Conservation (phyloP, 2,329 filamentous ascomycete species). For the Cladosporium austrohemisphaericum region DNA sequence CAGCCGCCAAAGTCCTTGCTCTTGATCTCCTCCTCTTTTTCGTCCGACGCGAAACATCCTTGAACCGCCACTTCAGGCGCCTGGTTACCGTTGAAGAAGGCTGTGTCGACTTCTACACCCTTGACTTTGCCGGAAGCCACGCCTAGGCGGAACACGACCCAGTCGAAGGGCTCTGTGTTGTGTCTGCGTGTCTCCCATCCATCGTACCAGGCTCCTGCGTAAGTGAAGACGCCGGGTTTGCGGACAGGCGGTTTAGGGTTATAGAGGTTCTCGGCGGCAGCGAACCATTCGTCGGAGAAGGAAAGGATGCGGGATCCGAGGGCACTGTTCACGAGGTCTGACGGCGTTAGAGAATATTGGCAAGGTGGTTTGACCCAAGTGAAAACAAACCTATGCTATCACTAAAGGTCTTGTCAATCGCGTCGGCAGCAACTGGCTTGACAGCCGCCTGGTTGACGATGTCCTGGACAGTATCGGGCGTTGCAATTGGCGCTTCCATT, state of each 20-base stretch:
- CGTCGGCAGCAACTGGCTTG: conserved; percentile 38
- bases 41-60: conserved; percentile 64
- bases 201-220: conserved; percentile 62
- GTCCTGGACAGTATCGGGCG: conserved; percentile 31
- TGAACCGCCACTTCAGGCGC: conserved; percentile 76
- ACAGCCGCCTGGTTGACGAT: conserved; percentile 18
- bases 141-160: conserved; percentile 58
- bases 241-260: conserved; percentile 55
- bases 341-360: conserved; percentile 12
- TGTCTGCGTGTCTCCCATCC: conserved; percentile 62
- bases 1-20: conserved; percentile 47
- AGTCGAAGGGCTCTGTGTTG: conserved; percentile 56
- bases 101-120: conserved; percentile 75
- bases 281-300: conserved; percentile 61
- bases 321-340: conserved; percentile 52
- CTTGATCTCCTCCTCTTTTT: conserved; percentile 60
- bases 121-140: conserved; percentile 65
- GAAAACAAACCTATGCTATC: conserved; percentile 46
- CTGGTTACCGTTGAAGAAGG: conserved; percentile 79
- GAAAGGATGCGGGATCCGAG: conserved; percentile 52
- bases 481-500: conserved; percentile 31
- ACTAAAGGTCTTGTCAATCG: conserved; percentile 54
- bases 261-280: conserved; percentile 55
- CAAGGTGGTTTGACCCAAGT: conserved; percentile 20
- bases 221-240: conserved; percentile 56